Percentiles rank a stretch among this genome's conserved stretches.
These are phyloP conservation scores for Discostella pseudostelligera DNA, from an alignment of 108 stramenopile genomes.

Conservation along the genomic window DNA sequence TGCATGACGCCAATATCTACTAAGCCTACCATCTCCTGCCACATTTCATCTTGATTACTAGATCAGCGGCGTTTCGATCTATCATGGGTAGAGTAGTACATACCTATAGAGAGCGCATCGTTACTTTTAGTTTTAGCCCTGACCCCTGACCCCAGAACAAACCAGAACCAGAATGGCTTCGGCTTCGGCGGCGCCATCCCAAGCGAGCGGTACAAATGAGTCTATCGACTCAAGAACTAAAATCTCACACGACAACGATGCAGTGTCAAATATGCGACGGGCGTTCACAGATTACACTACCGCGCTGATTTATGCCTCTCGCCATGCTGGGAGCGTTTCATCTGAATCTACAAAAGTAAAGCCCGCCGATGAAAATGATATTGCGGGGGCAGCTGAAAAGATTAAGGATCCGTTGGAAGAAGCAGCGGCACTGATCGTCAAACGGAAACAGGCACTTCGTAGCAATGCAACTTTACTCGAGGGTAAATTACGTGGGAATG, in stretches of 20 bases:
- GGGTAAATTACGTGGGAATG: conserved; percentile 33
- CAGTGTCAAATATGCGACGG: not conserved
- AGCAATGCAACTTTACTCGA: conserved; percentile 20
- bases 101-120: no score
- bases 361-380: not conserved
- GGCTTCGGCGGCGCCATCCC: not conserved
- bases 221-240: not conserved
- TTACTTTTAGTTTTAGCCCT: no score
- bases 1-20: no score
- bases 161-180: not conserved
- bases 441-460: conserved; percentile 1
- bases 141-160: no score
- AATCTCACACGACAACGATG: not conserved
- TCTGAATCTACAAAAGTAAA: not conserved
- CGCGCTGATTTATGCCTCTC: conserved; percentile 5
- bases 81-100: no score
- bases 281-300: conserved; percentile 15
- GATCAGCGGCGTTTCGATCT: no score
- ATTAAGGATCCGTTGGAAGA: conserved; percentile 6
- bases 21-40: no score
- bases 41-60: no score
- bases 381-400: not conserved
- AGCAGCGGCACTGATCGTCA: not conserved
- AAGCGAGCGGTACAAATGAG: no score
- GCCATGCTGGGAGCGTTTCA: conserved; percentile 4